phyloP scores from a whole-genome alignment of 2,329 filamentous ascomycete genomes.

The Aspergillus sp. region DNA sequence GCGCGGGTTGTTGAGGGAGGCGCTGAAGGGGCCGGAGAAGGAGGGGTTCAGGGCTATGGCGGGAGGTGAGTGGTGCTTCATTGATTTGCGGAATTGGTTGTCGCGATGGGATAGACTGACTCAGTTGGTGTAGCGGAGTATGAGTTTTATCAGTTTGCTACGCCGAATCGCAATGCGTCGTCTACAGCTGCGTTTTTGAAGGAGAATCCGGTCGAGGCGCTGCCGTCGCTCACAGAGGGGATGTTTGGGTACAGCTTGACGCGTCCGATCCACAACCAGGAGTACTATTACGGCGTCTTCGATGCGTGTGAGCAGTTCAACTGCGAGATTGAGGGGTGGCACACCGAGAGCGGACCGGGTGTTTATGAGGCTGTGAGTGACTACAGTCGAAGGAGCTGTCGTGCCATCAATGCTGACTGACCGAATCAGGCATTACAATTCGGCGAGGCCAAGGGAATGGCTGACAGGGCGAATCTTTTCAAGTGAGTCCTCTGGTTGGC shows the following conservation, averaged over 20 bases:
- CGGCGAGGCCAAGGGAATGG: conserved; percentile 84
- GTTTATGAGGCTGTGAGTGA: conserved; percentile 82
- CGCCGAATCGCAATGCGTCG: conserved; percentile 68
- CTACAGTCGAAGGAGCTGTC: neutral
- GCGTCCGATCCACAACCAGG: conserved; percentile 83
- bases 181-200: conserved; percentile 76
- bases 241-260: conserved; percentile 97
- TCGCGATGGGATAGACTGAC: conserved; percentile 9
- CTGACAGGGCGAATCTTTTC: conserved; percentile 88
- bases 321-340: conserved; percentile 90
- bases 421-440: conserved; percentile 73
- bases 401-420: conserved; percentile 25
- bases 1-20: conserved; percentile 71
- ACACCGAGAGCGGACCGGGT: conserved; percentile 90
- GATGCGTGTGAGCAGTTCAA: conserved; percentile 76
- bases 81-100: neutral
- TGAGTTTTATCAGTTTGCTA: conserved; percentile 90
- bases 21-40: conserved; percentile 68
- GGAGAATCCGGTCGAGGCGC: conserved; percentile 71
- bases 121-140: conserved; percentile 72
- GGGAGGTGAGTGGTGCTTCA: conserved; percentile 66
- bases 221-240: conserved; percentile 83
- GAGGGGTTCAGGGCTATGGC: conserved; percentile 84
- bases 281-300: conserved; percentile 89
- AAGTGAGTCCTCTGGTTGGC: conserved; percentile 59